phyloP scores from a whole-genome alignment of 2,329 filamentous ascomycete species.

The Thelonectria blattea region DNA sequence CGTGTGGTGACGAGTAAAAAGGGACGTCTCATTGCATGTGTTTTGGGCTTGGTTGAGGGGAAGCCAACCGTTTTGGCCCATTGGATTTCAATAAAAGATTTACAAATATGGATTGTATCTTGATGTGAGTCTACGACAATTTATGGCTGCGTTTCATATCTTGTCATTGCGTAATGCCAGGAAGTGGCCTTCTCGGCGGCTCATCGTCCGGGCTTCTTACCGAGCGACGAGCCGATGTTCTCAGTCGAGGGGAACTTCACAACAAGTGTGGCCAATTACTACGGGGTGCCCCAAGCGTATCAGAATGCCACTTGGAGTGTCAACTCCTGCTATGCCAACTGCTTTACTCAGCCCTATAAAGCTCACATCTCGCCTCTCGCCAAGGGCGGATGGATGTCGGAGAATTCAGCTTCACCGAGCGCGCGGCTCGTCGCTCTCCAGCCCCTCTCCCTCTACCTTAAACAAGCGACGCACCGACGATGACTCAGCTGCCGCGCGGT shows the following conservation, averaged over 20 bases:
- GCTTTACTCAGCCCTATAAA: not conserved
- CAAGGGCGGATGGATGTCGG: not conserved
- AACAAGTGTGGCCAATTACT: too few relatives aligned
- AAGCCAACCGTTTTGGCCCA: constrained; percentile 6
- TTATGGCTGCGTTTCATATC: too few relatives aligned
- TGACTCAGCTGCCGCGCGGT: constrained; percentile 37
- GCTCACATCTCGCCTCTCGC: not conserved
- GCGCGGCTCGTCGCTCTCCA: not conserved
- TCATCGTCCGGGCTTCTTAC: constrained; percentile 24
- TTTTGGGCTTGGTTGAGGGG: constrained; percentile 3
- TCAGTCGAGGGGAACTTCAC: too few relatives aligned
- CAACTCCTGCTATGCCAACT: not conserved
- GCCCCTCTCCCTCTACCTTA: too few relatives aligned
- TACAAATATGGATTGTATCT: too few relatives aligned
- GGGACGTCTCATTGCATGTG: constrained; percentile 25
- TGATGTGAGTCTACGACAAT: too few relatives aligned
- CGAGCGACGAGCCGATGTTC: constrained; percentile 11
- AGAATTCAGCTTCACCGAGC: not conserved
- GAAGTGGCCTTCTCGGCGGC: constrained; percentile 6
- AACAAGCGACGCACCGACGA: constrained; percentile 10
- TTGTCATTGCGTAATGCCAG: too few relatives aligned
- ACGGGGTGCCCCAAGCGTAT: too few relatives aligned
- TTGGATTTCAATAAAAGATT: constrained; percentile 14
- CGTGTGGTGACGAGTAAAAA: constrained; percentile 21
- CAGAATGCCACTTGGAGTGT: not conserved